Conservation (phyloP, 2,329 filamentous ascomycete species). For the Alternaria consortialis region DNA sequence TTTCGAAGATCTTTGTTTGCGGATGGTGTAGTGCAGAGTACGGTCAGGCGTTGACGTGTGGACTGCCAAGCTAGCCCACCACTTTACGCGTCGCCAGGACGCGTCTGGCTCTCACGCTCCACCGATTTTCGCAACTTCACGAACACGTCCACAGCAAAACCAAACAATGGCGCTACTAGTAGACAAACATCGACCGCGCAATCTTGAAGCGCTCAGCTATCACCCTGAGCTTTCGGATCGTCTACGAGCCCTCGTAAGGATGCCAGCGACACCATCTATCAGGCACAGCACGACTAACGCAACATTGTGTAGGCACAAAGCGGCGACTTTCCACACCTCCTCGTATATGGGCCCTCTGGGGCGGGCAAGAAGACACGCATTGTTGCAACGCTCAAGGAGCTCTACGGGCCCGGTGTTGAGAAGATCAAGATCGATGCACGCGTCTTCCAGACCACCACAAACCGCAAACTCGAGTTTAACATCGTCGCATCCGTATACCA, state of each 20-base stretch:
- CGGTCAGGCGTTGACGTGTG: constrained; percentile 11
- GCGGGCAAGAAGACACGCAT: constrained; percentile 98
- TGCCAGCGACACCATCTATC: constrained; percentile 7
- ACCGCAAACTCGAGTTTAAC: constrained; percentile 99
- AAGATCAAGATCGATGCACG: constrained; percentile 99
- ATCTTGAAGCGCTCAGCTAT: constrained; percentile 82
- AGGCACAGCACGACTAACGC: constrained; percentile 16
- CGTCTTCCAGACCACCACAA: constrained; percentile 93
- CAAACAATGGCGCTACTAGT: constrained; percentile 69
- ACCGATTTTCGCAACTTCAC: constrained; percentile 17
- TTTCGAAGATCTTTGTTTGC: background rate
- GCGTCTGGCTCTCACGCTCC: constrained; percentile 30
- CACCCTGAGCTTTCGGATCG: constrained; percentile 88
- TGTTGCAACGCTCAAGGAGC: constrained; percentile 91
- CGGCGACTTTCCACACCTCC: constrained; percentile 96
- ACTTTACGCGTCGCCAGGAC: constrained; percentile 43
- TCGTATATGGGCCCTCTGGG: constrained; percentile 95
- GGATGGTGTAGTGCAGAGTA: background rate
- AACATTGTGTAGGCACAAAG: constrained; percentile 76
- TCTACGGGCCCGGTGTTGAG: constrained; percentile 96
- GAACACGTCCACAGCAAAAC: constrained; percentile 8
- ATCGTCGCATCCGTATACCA: constrained; percentile 98
- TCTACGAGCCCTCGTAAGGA: constrained; percentile 80
- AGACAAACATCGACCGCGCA: constrained; percentile 74
- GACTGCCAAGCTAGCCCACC: constrained; percentile 27